Evolutionary conservation across 129 eudicot genomes (phyloP).

Genomic region (Flaveria robusta): DNA sequence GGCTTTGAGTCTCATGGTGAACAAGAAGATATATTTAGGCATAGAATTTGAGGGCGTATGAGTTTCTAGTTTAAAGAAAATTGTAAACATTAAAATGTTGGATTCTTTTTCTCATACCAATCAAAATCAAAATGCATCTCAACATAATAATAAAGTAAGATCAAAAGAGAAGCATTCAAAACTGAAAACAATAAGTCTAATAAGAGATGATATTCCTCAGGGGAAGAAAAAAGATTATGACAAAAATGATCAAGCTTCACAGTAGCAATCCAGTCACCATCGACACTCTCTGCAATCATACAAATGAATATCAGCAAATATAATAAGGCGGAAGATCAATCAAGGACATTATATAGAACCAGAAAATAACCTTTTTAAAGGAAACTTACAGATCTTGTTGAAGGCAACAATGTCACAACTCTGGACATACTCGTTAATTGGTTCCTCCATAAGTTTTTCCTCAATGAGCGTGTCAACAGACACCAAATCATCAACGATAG

Average conservation of each 20-base stretch:
- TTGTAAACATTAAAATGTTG: not conserved
- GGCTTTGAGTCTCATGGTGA: too few species aligned
- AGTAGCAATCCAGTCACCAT: slow-evolving; percentile 7
- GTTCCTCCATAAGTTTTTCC: slow-evolving; percentile 64
- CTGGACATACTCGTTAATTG: slow-evolving; percentile 79
- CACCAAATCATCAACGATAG: slow-evolving; percentile 91
- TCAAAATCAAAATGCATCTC: not conserved
- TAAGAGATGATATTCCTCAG: not conserved
- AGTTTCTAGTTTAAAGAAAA: too few species aligned
- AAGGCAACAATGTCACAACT: slow-evolving; percentile 96
- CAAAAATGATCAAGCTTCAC: slow-evolving; percentile 17
- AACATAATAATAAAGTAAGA: not conserved
- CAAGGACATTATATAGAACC: not conserved
- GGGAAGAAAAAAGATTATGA: not conserved
- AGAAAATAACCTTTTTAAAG: not conserved
- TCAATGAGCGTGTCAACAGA: slow-evolving; percentile 81
- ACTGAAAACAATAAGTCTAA: slow-evolving; percentile 10
- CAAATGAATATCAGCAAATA: not conserved
- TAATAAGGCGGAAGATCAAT: not conserved
- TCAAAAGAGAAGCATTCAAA: not conserved
- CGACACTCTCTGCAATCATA: slow-evolving; percentile 31
- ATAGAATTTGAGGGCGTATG: too few species aligned
- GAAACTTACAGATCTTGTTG: slow-evolving; percentile 78
- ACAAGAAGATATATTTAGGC: too few species aligned
- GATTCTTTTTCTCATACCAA: not conserved